Evolutionary conservation across 83 land plant species (phyloP), one percentile per base, ranked within the genome.

Genomic region (Picea abies): DNA sequence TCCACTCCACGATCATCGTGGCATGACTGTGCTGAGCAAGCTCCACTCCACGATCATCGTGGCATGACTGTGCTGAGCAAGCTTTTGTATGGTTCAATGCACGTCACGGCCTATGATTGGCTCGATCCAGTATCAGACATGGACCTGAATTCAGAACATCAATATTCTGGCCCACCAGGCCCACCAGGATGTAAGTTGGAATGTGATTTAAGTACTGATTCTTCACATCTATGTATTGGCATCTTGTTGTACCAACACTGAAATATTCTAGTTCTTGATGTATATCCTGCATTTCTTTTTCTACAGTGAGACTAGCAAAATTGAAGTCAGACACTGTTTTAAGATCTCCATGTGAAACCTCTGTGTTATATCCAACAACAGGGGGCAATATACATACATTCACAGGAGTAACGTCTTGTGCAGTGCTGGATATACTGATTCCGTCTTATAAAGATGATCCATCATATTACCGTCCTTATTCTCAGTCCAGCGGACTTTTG

Each of bases 371-470:
- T 82, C 99, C 99, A 3, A 93, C 83, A 58, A 85, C 79, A 60
- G 98, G 96, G 20, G 99, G 99, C 2, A 98, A 98, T 82, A 75
- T 98, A 26, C 99, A 98, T 80, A 91, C 96, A 71, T 98, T 98
- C 82, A 96, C 99, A 52, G 99, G 96, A 15, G 85, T 96, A 41
- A 87, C 98, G n/a, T 88, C 99, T 8, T 96, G 99, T 89, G 99
- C 99, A 60, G 90, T 98, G 44, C 91, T 98, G 49, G 99, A 98
- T 78, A 86, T 98, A 44, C 93, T 98, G n/a, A 88, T 98, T 26
- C 99, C 99, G 56, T 98, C 99, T 29, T 98, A 98, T 68, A 86
- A 82, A 35, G 88, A 92, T 60, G 32, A 80, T 62, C 75, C 82
- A 32, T 41, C 66, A 14, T 84, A 84, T 79, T 84, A 61, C 29